Base-by-base conservation (phyloP, 768 basidiomycete genomes). In the Rubroboletus pulcherrimus region DNA sequence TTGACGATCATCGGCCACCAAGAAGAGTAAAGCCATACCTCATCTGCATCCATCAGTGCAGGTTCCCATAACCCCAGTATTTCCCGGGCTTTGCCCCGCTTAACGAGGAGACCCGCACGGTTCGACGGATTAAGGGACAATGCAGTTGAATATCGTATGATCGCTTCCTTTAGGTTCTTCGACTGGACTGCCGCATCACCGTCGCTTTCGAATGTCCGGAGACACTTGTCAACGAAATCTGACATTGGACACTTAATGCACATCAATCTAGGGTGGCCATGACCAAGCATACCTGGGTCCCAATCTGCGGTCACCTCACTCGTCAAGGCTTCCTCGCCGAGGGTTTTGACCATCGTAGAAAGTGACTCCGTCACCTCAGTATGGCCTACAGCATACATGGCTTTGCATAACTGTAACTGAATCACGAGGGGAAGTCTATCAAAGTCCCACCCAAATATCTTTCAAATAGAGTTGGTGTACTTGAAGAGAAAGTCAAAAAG, bases 361-460 rank as follows among this genome's bases (percentile, higher is more conserved):
- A 51, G 26, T 1, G 40, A 17, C 1, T n/a, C 26, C 4, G 11
- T 11, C 7, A 35, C 26, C 30, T 42, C 40, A 5, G 24, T 11
- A 8, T 19, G 14, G 5, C 44, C 51, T 2, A 24, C 17, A 12
- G 45, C 53, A 49, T 33, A 1, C 21, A 37, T 19, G 9, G 56
- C 41, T 49, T 43, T 29, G 14, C n/a, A 30, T 15, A 53, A 5
- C 4, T 39, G 30, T 9, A 5, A 14, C 7, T 48, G 34, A 21
- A 57, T 40, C 14, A 17, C 30, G 10, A 38, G 8, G 8, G n/a
- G 34, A 14, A 58, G 50, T 9, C 4, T 29, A 4, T 57, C 50
- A 15, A 51, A 47, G 11, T 59, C 24, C 58, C 55, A 59, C 14
- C 41, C 55, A 30, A 59, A 59, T 2, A 59, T 29, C 58, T 59